These are phyloP conservation scores for Leptodermis oblonga DNA, from an alignment of 257 asterid species.

Conservation along the genomic window DNA sequence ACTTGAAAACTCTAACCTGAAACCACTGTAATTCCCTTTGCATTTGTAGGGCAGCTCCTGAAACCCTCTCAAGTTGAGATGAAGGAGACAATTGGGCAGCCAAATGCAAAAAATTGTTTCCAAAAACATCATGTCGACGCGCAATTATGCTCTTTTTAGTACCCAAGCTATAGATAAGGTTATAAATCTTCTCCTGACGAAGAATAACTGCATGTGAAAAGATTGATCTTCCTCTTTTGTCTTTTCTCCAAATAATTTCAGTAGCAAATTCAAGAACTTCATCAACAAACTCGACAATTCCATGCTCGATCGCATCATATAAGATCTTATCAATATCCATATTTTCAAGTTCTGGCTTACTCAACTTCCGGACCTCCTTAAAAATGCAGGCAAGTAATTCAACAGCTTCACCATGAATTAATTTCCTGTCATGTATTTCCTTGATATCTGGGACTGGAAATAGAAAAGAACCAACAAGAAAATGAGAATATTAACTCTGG, in stretches of 20 bases:
- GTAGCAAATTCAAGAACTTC: slow-evolving; percentile 15
- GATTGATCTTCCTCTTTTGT: slow-evolving; percentile 9
- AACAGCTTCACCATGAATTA: slow-evolving; percentile 28
- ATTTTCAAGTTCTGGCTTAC: slow-evolving; percentile 19
- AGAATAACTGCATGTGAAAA: slow-evolving; percentile 27
- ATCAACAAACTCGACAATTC: slow-evolving; percentile 25
- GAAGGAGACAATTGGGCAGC: slow-evolving; percentile 30
- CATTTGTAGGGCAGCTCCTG: slow-evolving; percentile 41
- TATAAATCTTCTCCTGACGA: slow-evolving; percentile 26
- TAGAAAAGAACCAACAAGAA: not conserved
- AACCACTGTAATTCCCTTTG: slow-evolving; percentile 40
- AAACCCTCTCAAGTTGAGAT: slow-evolving; percentile 12
- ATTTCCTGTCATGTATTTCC: slow-evolving; percentile 27
- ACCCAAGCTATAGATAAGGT: slow-evolving; percentile 19
- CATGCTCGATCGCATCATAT: slow-evolving; percentile 31
- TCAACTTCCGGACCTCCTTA: slow-evolving; percentile 20
- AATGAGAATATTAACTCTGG: not conserved
- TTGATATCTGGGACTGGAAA: slow-evolving; percentile 36
- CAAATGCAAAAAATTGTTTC: slow-evolving; percentile 33
- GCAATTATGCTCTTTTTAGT: slow-evolving; percentile 19
- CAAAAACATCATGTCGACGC: not conserved
- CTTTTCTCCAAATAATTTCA: slow-evolving; percentile 17
- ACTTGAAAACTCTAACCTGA: slow-evolving; percentile 14
- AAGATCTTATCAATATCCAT: slow-evolving; percentile 37
- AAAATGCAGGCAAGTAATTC: slow-evolving; percentile 26